phyloP scores from a whole-genome alignment of 306 rosid species.

The Cicer chorassanicum region DNA sequence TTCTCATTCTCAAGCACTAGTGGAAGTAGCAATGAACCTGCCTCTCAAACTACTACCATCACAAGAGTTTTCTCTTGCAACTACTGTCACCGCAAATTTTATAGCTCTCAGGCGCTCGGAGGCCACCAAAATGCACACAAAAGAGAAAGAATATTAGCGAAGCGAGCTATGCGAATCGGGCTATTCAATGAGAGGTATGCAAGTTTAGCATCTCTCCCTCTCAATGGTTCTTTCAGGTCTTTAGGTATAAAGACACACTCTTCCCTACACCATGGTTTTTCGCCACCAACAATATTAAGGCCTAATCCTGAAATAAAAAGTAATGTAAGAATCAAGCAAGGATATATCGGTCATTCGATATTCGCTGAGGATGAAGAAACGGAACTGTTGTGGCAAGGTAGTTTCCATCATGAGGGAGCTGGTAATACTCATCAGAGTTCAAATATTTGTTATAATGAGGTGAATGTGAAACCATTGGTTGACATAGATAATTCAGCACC shows the following conservation, averaged over 20 bases:
- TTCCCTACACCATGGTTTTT: conserved; percentile 65
- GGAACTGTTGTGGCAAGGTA: conserved; percentile 82
- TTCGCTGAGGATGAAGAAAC: conserved; percentile 74
- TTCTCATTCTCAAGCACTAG: conserved; percentile 81
- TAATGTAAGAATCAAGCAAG: conserved; percentile 61
- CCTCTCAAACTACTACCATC: conserved; percentile 50
- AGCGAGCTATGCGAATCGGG: conserved; percentile 83
- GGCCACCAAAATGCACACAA: conserved; percentile 97
- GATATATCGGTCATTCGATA: conserved; percentile 65
- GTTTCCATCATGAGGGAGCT: conserved; percentile 58
- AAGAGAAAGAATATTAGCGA: conserved; percentile 77
- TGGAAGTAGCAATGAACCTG: conserved; percentile 76
- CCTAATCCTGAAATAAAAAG: conserved; percentile 53
- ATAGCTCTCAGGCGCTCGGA: conserved; percentile 94
- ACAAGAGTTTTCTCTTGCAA: conserved; percentile 81
- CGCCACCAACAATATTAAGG: conserved; percentile 51
- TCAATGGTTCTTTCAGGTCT: conserved; percentile 76
- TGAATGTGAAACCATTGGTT: conserved; percentile 46
- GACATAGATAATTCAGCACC: conserved; percentile 63
- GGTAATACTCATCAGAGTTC: conserved; percentile 55
- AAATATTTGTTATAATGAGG: conserved; percentile 58
- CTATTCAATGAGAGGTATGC: conserved; percentile 74
- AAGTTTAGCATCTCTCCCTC: conserved; percentile 75
- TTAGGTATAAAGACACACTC: conserved; percentile 88
- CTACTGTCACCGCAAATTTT: conserved; percentile 85